Evolutionary conservation across 2,329 filamentous ascomycete genomes (phyloP).

Genomic region (Colletotrichum liriopes): DNA sequence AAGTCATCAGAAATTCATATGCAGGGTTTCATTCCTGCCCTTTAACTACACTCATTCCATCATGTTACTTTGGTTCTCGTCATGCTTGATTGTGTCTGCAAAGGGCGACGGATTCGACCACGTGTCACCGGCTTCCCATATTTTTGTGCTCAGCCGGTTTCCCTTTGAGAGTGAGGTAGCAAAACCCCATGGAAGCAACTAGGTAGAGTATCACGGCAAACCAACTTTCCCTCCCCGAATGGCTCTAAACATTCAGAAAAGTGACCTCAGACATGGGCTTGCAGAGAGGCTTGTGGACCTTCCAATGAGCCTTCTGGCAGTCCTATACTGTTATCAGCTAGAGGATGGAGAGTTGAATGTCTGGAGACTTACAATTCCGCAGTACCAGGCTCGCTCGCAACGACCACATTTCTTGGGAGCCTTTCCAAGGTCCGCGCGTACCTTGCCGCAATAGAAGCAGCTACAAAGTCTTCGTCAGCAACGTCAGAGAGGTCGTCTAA

Average conservation of each 20-base stretch:
- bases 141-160: background rate
- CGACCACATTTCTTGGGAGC: constrained; percentile 27
- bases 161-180: too few relatives aligned
- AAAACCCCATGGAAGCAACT: background rate
- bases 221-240: background rate
- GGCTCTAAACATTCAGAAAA: background rate
- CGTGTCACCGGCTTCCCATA: background rate
- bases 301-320: constrained; percentile 23
- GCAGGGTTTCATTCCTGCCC: background rate
- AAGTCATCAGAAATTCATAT: background rate
- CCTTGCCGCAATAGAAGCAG: constrained; percentile 47
- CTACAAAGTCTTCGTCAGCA: constrained; percentile 19
- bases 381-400: constrained; percentile 44
- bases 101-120: background rate
- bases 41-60: background rate
- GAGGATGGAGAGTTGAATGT: background rate
- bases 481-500: background rate
- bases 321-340: constrained; percentile 1
- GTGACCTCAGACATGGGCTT: background rate
- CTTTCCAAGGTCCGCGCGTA: constrained; percentile 38
- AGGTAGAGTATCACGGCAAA: too few relatives aligned
- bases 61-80: background rate
- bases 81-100: background rate
- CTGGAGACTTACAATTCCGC: constrained; percentile 36
- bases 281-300: constrained; percentile 7